Evolutionary conservation across 2,329 filamentous ascomycete genomes (phyloP).

Genomic region (Parafenestella ontariensis): DNA sequence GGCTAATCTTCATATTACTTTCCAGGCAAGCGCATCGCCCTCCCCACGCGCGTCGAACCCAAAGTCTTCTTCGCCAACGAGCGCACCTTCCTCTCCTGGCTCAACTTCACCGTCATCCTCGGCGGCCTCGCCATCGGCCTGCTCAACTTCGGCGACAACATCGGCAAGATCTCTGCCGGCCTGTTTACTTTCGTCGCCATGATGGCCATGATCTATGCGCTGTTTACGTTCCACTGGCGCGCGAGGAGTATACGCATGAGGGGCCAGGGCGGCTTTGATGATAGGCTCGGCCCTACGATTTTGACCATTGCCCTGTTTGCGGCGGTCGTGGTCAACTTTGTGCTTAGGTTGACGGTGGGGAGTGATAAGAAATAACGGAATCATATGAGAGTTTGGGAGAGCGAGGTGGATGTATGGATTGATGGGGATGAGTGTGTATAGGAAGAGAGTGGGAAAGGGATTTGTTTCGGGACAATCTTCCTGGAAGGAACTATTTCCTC

Average conservation of each 20-base stretch:
- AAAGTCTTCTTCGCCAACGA: constrained; percentile 99
- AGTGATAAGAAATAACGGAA: constrained; percentile 19
- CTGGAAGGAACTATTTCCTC: background rate
- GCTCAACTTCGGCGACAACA: constrained; percentile 94
- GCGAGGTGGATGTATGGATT: background rate
- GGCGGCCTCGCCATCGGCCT: constrained; percentile 95
- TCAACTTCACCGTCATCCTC: constrained; percentile 99
- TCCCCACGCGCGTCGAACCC: constrained; percentile 96
- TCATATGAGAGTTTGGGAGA: background rate
- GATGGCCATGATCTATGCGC: constrained; percentile 92
- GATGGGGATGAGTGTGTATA: background rate
- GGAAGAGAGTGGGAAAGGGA: background rate
- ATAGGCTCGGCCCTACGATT: constrained; percentile 91
- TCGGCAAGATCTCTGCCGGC: constrained; percentile 91
- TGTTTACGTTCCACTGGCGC: constrained; percentile 96
- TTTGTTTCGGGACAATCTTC: background rate
- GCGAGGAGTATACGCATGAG: constrained; percentile 89
- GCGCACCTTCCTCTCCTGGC: constrained; percentile 98
- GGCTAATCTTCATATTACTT: too few relatives aligned
- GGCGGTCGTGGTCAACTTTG: constrained; percentile 96
- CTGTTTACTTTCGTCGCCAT: constrained; percentile 95
- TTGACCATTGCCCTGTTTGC: constrained; percentile 84
- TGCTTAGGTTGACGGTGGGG: constrained; percentile 60
- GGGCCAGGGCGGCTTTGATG: constrained; percentile 95
- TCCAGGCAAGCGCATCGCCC: constrained; percentile 94